These are phyloP conservation scores for Rhynchosporium secalis DNA, from an alignment of 2,329 filamentous ascomycete species.

Conservation along the genomic window DNA sequence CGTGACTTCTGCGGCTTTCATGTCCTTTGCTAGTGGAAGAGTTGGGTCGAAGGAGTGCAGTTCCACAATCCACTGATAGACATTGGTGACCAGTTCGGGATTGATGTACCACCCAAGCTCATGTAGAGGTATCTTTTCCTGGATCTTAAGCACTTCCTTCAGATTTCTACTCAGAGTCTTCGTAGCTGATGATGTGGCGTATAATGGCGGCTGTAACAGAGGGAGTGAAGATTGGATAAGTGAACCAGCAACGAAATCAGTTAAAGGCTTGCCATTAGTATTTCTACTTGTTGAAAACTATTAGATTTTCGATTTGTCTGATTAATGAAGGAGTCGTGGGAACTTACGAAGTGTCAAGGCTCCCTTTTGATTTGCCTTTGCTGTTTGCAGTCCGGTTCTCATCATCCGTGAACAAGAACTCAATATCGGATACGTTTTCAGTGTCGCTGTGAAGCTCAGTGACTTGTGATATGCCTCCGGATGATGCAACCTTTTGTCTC, in stretches of 20 bases:
- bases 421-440: slow-evolving; percentile 40
- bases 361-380: slow-evolving; percentile 17
- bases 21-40: slow-evolving; percentile 72
- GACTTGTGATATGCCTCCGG: background rate
- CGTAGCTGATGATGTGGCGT: slow-evolving; percentile 62
- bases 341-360: slow-evolving; percentile 3
- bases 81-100: slow-evolving; percentile 50
- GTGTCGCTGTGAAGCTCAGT: slow-evolving; percentile 30
- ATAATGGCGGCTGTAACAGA: slow-evolving; percentile 63
- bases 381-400: slow-evolving; percentile 29
- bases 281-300: background rate
- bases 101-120: slow-evolving; percentile 85
- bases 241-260: slow-evolving; percentile 66
- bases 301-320: background rate
- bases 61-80: slow-evolving; percentile 92
- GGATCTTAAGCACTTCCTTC: slow-evolving; percentile 60
- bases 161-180: slow-evolving; percentile 66
- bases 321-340: background rate
- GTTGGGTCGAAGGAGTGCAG: slow-evolving; percentile 74
- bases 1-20: slow-evolving; percentile 59
- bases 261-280: slow-evolving; percentile 36
- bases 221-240: slow-evolving; percentile 63
- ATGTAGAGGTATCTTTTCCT: slow-evolving; percentile 58
- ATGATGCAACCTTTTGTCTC: slow-evolving; percentile 16
- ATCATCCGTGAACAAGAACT: slow-evolving; percentile 43